Base-by-base conservation (phyloP, 140 eudicot genomes). In the Erigeron philadelphicus region DNA sequence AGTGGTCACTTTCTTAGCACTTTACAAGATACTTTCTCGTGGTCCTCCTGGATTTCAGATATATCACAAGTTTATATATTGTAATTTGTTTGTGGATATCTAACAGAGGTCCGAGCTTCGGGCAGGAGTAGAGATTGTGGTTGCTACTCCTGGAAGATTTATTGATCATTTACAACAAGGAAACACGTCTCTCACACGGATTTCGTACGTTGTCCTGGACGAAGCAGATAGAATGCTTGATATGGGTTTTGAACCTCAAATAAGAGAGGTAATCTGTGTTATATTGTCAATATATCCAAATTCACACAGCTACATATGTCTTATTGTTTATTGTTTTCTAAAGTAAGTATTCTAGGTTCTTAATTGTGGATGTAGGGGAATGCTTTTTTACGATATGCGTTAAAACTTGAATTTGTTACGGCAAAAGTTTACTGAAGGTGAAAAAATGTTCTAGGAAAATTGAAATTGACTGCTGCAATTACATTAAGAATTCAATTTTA, bases 221-320 rank as follows among this genome's bases (percentile, higher is more conserved):
- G 96, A 89, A 76, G 96, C 96, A 49, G 96, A 89, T 79, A 79
- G 96, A 73, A 89, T 89, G 96, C 96, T 89, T 76, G 96, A 89
- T 71, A 89, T 89, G 96, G 96, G 96, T 48, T 89, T 89, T 81
- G 96, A 89, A 73, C 96, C 90, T 41, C 96, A 89, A 79, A 87
- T 89, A 44, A 86, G 86, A 84, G 95, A 89, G 91, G 95, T 89
- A 40, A 60, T 9, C 45, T 49, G 25, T 40, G 67, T 75, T 54
- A 54, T 41, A 19, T 5, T 66, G 17, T 47, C 65, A 17, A 55
- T 10, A 48, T 21, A 0, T 21, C 57, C 58, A 49, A 76, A 15
- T 52, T 62, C 23, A 31, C 59, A 16, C 9, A 42, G 53, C 59
- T 66, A 42, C 35, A 15, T 38, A 38, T 18, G 16, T 64, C 44